Base-by-base conservation (phyloP, 176 grass and related monocot genomes). In the Oryza officinalis region DNA sequence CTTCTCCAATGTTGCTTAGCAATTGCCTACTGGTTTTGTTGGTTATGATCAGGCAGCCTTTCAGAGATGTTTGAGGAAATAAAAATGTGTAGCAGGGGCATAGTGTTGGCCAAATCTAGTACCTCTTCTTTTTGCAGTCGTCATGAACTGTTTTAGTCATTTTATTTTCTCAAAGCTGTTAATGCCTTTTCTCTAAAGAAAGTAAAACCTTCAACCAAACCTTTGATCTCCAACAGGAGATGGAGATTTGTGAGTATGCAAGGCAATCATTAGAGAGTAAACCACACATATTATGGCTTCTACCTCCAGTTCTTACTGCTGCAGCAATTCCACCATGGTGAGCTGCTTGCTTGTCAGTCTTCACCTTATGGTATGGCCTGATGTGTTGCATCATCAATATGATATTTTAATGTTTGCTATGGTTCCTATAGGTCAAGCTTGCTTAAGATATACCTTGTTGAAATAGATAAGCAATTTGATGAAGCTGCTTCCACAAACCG, bases 181-280 rank as follows among this genome's bases (percentile, higher is more conserved):
- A 59, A 46, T 54, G 14, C 52, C n/a, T 47, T 61, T 57, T 81
- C 32, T 77, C 10, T 6, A 77, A 65, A 81, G 2, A 81, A 76
- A 76, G 43, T 59, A 32, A 65, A 13, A 85, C 63, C 65, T 72
- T 85, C 45, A 65, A 71, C 30, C 31, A 44, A 73, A 40, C 26
- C n/a, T 82, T 88, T 76, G 69, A 69, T 87, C 44, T 86, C 44
- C 54, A 63, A 77, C 85, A 94, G 95, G 92, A 93, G 80, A 91
- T 71, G 9, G 88, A 94, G 67, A 98, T 98, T 89, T 76, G 89
- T 85, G 90, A 89, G 26, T 98, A 94, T 84, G 75, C 77, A 33
- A 80, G 35, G 41, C 71, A 88, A 43, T 84, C 72, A 74, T 46
- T 93, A 75, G 69, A 47, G 35, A 75, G 35, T 87, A 88, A 97